These are phyloP conservation scores for Hansfordia pulvinata DNA, from an alignment of 2,329 filamentous ascomycete species.

Conservation along the genomic window DNA sequence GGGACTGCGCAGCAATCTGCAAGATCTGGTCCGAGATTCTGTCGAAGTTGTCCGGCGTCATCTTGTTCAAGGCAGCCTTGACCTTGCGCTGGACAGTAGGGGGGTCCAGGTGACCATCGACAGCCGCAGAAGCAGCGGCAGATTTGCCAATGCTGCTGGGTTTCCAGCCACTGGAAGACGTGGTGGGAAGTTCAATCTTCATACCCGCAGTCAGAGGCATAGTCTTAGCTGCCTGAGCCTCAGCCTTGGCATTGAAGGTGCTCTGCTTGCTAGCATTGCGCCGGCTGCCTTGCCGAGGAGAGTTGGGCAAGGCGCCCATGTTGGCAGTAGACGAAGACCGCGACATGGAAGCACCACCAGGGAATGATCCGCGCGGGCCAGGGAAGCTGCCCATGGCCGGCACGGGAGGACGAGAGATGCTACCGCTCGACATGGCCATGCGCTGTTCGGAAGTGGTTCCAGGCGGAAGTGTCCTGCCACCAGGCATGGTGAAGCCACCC, in stretches of 20 bases:
- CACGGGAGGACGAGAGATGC: slow-evolving; percentile 32
- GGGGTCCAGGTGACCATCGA: slow-evolving; percentile 51
- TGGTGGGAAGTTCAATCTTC: slow-evolving; percentile 67
- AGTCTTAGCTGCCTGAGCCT: slow-evolving; percentile 62
- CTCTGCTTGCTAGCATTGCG: slow-evolving; percentile 53
- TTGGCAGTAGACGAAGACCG: slow-evolving; percentile 48
- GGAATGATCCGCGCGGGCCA: slow-evolving; percentile 49
- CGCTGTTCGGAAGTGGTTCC: slow-evolving; percentile 69
- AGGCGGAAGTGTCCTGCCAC: slow-evolving; percentile 45
- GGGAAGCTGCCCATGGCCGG: slow-evolving; percentile 45
- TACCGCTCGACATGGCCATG: slow-evolving; percentile 49
- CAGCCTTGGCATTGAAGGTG: slow-evolving; percentile 37
- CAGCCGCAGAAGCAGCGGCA: slow-evolving; percentile 23
- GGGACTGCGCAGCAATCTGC: slow-evolving; percentile 83
- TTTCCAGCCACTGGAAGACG: slow-evolving; percentile 77
- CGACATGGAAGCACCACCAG: slow-evolving; percentile 46
- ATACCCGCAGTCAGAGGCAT: slow-evolving; percentile 83
- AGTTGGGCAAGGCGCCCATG: slow-evolving; percentile 49
- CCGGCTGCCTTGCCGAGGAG: slow-evolving; percentile 55
- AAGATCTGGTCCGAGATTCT: slow-evolving; percentile 81
- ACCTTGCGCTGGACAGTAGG: slow-evolving; percentile 97
- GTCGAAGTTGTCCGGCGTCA: slow-evolving; percentile 93
- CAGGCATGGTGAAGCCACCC: slow-evolving; percentile 50
- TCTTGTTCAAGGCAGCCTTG: slow-evolving; percentile 97
- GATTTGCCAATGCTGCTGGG: slow-evolving; percentile 52